Evolutionary conservation across 2,329 filamentous ascomycete species (phyloP), one percentile per base, ranked within the genome.

Genomic region (Gnomoniopsis sp.): DNA sequence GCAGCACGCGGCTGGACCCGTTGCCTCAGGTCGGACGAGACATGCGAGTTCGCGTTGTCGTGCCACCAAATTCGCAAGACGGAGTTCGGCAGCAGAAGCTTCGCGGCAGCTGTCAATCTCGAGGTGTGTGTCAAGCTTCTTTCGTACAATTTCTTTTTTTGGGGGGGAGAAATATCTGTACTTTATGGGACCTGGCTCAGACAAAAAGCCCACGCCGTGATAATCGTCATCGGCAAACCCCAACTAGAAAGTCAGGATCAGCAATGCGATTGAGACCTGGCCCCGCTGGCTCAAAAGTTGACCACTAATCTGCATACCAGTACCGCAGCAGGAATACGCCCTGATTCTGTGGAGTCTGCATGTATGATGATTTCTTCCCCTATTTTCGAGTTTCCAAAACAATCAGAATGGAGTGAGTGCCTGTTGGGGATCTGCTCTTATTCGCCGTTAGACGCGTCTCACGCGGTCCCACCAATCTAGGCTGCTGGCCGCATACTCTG

Each of bases 371-470:
- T 12, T 36, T 6, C 19, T 8, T 2, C 19, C 47, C 30, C 26
- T 34, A 10, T 7, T 17, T 36, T 17, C 21, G 2, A 4, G n/a
- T 15, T 15, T 11, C 15, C 14, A 23, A 26, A 41, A 23, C n/a
- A n/a, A 10, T 41, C 36, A 43, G 38, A 26, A n/a, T n/a, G n/a
- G 46, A 30, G 26, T 26, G 14, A 52, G 34, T 19, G 41, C 21
- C 22, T 23, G 38, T 22, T 22, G 51, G 51, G 38, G 12, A 17
- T 26, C 17, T 17, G 2, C 33, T 36, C 46, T 43, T 34, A 55
- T 58, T 61, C 48, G 51, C 53, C 41, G 47, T 36, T 52, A 50
- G 52, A 49, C 52, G 44, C 44, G 41, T 44, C 33, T 43, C 47
- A 22, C 53, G 46, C 43, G 17, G 4, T 23, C 26, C 17, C 50